Evolutionary conservation across 257 asterid species (phyloP).

Genomic region (Cordia subcordata): DNA sequence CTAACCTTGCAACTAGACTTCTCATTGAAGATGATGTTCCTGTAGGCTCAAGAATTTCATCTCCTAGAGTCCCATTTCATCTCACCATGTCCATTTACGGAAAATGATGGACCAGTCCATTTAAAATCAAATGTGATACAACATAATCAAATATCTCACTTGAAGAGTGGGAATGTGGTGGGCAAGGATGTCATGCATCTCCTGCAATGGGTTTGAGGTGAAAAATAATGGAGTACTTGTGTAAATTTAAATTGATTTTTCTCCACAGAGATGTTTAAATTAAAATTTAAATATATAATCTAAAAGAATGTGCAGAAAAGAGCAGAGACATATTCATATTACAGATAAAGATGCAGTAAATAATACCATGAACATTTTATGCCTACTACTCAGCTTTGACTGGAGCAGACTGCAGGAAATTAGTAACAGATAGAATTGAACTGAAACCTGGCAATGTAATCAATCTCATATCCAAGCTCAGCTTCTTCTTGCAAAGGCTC

Average conservation of each 20-base stretch:
- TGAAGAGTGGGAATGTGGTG: too few species aligned
- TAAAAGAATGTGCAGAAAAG: too few species aligned
- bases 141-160: too few species aligned
- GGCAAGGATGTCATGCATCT: background rate
- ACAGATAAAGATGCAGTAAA: background rate
- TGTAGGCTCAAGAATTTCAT: background rate
- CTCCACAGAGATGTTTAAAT: too few species aligned
- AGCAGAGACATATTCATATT: background rate
- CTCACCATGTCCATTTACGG: too few species aligned
- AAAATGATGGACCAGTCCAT: too few species aligned
- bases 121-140: too few species aligned
- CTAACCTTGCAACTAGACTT: background rate
- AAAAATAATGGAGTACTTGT: too few species aligned
- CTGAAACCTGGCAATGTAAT: slow-evolving; percentile 78
- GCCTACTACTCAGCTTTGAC: background rate
- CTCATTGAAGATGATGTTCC: background rate
- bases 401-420: background rate
- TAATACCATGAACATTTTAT: background rate
- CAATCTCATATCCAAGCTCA: slow-evolving; percentile 95
- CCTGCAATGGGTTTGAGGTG: background rate
- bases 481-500: slow-evolving; percentile 99
- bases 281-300: too few species aligned
- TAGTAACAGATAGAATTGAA: slow-evolving; percentile 18
- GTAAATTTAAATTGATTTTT: too few species aligned
- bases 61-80: too few species aligned